Evolutionary conservation across 768 basidiomycete species (phyloP).

Genomic region (Serpula lacrymans): DNA sequence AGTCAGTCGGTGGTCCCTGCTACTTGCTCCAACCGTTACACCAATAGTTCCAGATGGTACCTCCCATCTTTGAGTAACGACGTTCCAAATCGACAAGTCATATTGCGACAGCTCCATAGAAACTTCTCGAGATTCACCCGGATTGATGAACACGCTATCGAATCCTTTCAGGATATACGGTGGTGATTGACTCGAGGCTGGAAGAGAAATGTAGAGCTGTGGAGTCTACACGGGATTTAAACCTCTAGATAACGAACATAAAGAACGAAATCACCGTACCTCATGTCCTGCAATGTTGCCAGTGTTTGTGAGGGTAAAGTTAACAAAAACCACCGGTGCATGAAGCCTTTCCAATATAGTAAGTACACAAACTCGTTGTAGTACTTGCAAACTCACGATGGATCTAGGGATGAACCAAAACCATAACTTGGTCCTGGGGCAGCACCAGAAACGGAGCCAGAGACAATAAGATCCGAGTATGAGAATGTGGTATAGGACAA

Average conservation of each 20-base stretch:
- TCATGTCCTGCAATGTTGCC: slow-evolving; percentile 54
- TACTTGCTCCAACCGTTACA: slow-evolving; percentile 47
- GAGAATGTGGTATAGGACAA: slow-evolving; percentile 58
- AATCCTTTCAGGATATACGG: slow-evolving; percentile 56
- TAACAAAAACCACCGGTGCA: slow-evolving; percentile 46
- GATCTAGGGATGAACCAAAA: slow-evolving; percentile 48
- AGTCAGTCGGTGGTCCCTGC: slow-evolving; percentile 44
- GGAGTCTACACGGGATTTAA: slow-evolving; percentile 36
- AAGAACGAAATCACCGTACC: slow-evolving; percentile 26
- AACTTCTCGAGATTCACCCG: slow-evolving; percentile 44
- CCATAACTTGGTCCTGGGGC: slow-evolving; percentile 41
- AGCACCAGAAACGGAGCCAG: too few species aligned
- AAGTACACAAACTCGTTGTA: background rate
- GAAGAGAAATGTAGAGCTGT: slow-evolving; percentile 53
- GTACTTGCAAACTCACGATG: slow-evolving; percentile 34
- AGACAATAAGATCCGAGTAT: slow-evolving; percentile 43
- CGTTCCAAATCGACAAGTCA: slow-evolving; percentile 55
- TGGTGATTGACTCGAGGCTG: slow-evolving; percentile 43
- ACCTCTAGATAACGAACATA: background rate
- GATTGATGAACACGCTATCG: slow-evolving; percentile 43
- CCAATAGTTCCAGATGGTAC: slow-evolving; percentile 47
- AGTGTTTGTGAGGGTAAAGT: slow-evolving; percentile 51
- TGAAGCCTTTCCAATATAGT: slow-evolving; percentile 40
- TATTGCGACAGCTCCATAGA: slow-evolving; percentile 46
- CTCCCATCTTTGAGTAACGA: slow-evolving; percentile 50